These are phyloP conservation scores for Mycena capillaripes DNA, from an alignment of 768 basidiomycete genomes.

Conservation along the genomic window DNA sequence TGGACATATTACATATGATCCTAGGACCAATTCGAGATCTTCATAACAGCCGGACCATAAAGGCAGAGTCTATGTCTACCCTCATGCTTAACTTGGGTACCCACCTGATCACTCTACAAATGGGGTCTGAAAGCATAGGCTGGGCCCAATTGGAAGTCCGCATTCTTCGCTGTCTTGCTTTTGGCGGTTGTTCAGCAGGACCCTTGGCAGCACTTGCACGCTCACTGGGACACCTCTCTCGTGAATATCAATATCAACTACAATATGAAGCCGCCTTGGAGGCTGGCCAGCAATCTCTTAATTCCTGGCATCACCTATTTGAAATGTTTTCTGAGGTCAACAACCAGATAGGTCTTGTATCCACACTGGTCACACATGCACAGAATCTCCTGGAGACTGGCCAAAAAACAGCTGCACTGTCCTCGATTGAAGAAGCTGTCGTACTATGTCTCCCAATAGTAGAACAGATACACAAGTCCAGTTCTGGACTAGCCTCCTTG, in stretches of 20 bases:
- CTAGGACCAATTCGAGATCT: neutral
- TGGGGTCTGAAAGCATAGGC: neutral
- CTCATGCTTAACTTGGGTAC: neutral
- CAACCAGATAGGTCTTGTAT: neutral
- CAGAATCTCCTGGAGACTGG: neutral
- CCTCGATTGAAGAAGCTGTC: neutral
- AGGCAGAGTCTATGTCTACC: neutral
- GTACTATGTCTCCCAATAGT: neutral
- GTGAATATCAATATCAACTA: neutral
- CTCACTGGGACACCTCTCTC: neutral
- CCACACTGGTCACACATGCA: neutral
- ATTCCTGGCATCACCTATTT: neutral
- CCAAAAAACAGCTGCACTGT: neutral
- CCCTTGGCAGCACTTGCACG: neutral
- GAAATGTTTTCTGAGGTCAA: neutral
- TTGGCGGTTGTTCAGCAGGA: neutral
- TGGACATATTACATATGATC: neutral
- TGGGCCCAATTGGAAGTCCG: neutral
- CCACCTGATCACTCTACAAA: neutral
- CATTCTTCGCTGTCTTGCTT: neutral
- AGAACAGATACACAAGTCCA: neutral
- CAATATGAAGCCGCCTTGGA: constrained; percentile 6
- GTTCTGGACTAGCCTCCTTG: neutral
- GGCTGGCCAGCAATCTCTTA: constrained; percentile 17
- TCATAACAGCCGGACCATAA: neutral